Percentiles rank a stretch among this genome's conserved stretches.
These are phyloP conservation scores for Naganishia liquefaciens DNA, from an alignment of 1,284 basidiomycete species.

Conservation along the genomic window DNA sequence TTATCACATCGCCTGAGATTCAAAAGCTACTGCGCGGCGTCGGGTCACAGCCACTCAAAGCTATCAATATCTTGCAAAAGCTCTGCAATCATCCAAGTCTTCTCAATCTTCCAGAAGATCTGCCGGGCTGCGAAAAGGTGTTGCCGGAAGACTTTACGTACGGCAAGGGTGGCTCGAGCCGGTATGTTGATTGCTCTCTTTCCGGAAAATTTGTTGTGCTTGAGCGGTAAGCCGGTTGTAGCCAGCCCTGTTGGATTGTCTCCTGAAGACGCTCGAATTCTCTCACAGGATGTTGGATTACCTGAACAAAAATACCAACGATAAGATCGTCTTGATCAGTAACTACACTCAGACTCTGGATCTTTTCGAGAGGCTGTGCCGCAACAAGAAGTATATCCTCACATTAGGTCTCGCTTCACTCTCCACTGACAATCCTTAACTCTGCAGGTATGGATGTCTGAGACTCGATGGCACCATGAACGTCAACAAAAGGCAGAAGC, in stretches of 20 bases:
- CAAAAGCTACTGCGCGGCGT: constrained; percentile 85
- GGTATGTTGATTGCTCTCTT: constrained; percentile 70
- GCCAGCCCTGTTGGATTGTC: too few species aligned
- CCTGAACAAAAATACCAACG: constrained; percentile 73
- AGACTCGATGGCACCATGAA: constrained; percentile 92
- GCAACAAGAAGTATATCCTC: constrained; percentile 69
- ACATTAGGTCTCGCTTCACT: not conserved
- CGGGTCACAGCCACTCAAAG: constrained; percentile 93
- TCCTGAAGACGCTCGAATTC: not conserved
- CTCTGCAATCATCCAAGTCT: constrained; percentile 97
- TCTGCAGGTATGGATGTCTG: constrained; percentile 80
- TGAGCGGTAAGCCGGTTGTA: constrained; percentile 65
- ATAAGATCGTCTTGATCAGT: constrained; percentile 98
- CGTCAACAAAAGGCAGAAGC: constrained; percentile 91
- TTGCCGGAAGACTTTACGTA: constrained; percentile 74
- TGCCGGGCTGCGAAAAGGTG: constrained; percentile 78
- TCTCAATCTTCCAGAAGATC: constrained; percentile 80
- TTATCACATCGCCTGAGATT: constrained; percentile 93
- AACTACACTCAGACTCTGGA: constrained; percentile 99
- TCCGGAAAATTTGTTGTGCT: constrained; percentile 92
- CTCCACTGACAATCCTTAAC: not conserved
- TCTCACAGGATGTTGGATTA: constrained; percentile 74
- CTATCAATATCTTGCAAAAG: constrained; percentile 95
- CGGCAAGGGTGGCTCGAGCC: constrained; percentile 57
- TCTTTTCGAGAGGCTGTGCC: constrained; percentile 83